Evolutionary conservation across 169 alveolate species (phyloP), one percentile per base, ranked within the genome.

Genomic region (Plasmodium malariae): DNA sequence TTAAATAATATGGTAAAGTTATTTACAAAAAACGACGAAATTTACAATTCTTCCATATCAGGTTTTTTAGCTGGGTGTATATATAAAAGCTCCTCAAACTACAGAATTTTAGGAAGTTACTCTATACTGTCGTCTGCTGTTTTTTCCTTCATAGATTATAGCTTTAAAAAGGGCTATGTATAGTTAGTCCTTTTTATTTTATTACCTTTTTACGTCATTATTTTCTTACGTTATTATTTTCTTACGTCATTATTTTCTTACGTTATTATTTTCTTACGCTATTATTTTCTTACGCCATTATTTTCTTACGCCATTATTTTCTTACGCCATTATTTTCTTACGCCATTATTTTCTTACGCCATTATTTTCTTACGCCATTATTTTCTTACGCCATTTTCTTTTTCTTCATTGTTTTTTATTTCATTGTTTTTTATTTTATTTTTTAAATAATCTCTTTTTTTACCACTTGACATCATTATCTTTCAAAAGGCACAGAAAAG

Each of bases 51-150:
- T 0, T 87, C 95, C 12, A 69, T 93, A 3, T 94, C 97, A 5
- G 98, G 98, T 0, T 88, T 92, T n/a, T 72, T 92, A 37, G 88
- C 98, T 2, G 98, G 98, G n/a, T 97, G 97, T 28, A 87, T 96
- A 4, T 96, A 95, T 63, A 95, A 96, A 73, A 63, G 92, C 87
- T 70, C 94, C 24, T 89, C 94, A 11, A 85, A 85, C 21, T 92
- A 94, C 86, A 59, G 55, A 63, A 59, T 95, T 12, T 51, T 92
- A 9, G 95, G 92, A 45, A 91, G 78, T 55, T 93, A 92, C 76
- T 92, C 97, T 21, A 48, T 88, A 17, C 76, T 91, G 19, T 59
- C 94, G 12, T 93, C 95, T 2, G 94, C 91, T 7, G 93, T 76
- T 3, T 94, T 94, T 74, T 78, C 95, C 14, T 93, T 90, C 11